Evolutionary conservation across 2,329 filamentous ascomycete genomes (phyloP).

Genomic region (Fusarium temperatum): DNA sequence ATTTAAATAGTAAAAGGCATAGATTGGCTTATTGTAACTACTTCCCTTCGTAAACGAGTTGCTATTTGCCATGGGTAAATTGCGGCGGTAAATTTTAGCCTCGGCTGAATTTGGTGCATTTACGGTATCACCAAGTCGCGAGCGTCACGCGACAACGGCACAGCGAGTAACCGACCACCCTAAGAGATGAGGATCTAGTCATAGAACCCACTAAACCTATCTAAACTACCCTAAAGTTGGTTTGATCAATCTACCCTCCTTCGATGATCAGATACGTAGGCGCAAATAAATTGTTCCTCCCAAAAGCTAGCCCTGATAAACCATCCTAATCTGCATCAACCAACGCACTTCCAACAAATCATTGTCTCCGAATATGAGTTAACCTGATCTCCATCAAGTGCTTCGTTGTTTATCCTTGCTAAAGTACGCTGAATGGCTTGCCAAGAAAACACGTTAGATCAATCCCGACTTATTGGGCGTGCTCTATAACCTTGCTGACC

Average conservation of each 20-base stretch:
- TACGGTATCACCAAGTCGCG: background rate
- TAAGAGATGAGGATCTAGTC: rapidly evolving
- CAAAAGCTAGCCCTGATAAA: too few relatives aligned
- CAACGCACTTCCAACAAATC: background rate
- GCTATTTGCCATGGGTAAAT: too few relatives aligned
- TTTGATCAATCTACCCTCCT: rapidly evolving
- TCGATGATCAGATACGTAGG: rapidly evolving
- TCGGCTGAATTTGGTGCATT: too few relatives aligned
- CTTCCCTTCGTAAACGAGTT: too few relatives aligned
- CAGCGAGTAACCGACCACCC: rapidly evolving
- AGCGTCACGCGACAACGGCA: background rate
- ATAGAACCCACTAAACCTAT: rapidly evolving
- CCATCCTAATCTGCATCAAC: background rate
- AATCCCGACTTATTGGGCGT: background rate
- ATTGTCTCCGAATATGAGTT: background rate
- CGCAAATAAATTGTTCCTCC: rapidly evolving
- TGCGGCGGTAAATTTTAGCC: too few relatives aligned
- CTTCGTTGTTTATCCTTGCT: background rate
- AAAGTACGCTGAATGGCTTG: background rate
- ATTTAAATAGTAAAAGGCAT: background rate
- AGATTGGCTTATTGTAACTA: too few relatives aligned
- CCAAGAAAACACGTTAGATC: background rate
- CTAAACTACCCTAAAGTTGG: background rate
- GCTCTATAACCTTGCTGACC: background rate
- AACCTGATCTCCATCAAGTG: background rate